These are phyloP conservation scores for Cardiospermum halicacabum DNA, from an alignment of 345 rosid genomes.

Conservation along the genomic window DNA sequence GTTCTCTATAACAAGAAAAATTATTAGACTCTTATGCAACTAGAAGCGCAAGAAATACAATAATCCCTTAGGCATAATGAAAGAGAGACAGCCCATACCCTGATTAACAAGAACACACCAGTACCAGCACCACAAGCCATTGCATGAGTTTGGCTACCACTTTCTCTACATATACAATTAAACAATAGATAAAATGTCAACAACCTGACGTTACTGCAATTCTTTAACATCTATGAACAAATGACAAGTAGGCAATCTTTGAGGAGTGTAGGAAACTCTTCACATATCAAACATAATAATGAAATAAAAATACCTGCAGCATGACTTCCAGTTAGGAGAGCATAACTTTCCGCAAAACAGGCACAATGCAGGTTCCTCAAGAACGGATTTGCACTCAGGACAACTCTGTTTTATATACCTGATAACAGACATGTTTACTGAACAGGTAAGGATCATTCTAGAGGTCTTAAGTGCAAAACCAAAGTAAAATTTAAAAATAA, in stretches of 20 bases:
- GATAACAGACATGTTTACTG: slow-evolving; percentile 16
- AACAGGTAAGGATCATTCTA: slow-evolving; percentile 9
- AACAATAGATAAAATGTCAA: slow-evolving; percentile 2
- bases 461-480: slow-evolving; percentile 8
- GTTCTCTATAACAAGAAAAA: slow-evolving; percentile 52
- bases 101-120: slow-evolving; percentile 77
- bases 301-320: slow-evolving; percentile 69
- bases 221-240: not conserved
- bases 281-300: not conserved
- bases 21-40: slow-evolving; percentile 12
- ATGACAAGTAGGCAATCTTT: not conserved
- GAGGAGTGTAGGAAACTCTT: not conserved
- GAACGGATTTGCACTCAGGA: slow-evolving; percentile 43
- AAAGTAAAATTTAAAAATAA: slow-evolving; percentile 20
- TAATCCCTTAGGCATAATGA: not conserved
- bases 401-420: slow-evolving; percentile 81
- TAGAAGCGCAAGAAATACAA: slow-evolving; percentile 5
- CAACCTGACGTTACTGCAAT: not conserved
- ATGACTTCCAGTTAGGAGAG: slow-evolving; percentile 61
- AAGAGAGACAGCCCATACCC: slow-evolving; percentile 35
- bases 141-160: slow-evolving; percentile 65
- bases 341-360: slow-evolving; percentile 88
- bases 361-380: slow-evolving; percentile 78
- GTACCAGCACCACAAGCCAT: slow-evolving; percentile 74
- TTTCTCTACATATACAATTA: slow-evolving; percentile 43